Percentiles rank a stretch among this genome's conserved stretches.
phyloP scores from a whole-genome alignment of 179 eudicot genomes.

The Spinacia oleracea region DNA sequence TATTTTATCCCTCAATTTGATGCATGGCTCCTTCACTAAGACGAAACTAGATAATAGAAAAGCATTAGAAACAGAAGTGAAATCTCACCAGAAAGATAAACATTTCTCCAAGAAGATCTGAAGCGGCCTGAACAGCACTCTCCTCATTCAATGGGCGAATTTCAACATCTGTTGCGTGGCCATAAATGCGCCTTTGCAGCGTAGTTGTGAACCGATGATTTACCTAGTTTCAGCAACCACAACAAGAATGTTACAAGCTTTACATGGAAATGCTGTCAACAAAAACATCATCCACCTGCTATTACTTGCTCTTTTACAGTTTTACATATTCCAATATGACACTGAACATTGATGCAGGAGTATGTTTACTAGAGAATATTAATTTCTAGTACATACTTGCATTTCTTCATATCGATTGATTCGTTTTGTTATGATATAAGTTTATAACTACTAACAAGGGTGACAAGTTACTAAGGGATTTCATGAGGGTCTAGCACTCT shows the following conservation, averaged over 20 bases:
- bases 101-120: slow-evolving; percentile 82
- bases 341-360: neutral
- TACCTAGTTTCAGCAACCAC: slow-evolving; percentile 37
- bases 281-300: neutral
- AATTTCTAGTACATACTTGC: neutral
- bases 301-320: neutral
- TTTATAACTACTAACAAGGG: too few relatives aligned
- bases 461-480: too few relatives aligned
- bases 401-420: neutral
- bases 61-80: neutral
- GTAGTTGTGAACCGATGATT: slow-evolving; percentile 82
- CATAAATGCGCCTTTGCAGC: slow-evolving; percentile 78
- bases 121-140: slow-evolving; percentile 86
- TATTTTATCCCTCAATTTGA: neutral
- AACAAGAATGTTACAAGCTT: slow-evolving; percentile 1
- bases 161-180: slow-evolving; percentile 83
- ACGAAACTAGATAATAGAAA: neutral
- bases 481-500: too few relatives aligned
- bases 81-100: slow-evolving; percentile 76
- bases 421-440: too few relatives aligned
- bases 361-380: neutral
- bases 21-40: neutral
- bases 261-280: neutral
- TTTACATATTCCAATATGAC: neutral
- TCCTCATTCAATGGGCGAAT: slow-evolving; percentile 90